phyloP scores from a whole-genome alignment of 2,329 filamentous ascomycete genomes.

The Madurella mycetomatis region DNA sequence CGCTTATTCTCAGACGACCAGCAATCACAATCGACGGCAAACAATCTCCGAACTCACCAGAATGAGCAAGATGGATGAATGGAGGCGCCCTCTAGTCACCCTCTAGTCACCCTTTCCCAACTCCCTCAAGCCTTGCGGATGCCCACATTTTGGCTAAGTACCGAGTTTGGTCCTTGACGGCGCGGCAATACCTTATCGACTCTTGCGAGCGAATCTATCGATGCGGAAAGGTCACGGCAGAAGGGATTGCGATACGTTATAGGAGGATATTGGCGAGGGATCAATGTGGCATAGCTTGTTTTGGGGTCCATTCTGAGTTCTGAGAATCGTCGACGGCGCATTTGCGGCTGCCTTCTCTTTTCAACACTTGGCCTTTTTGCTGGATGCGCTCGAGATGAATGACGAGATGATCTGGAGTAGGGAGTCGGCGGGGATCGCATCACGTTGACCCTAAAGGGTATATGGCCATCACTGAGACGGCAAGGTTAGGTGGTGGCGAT shows the following conservation, averaged over 20 bases:
- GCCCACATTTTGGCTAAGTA: not conserved
- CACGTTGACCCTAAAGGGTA: too few species aligned
- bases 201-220: not conserved
- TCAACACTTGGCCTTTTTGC: not conserved
- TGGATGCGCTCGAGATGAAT: not conserved
- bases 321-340: not conserved
- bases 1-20: not conserved
- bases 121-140: not conserved
- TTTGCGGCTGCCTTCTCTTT: not conserved
- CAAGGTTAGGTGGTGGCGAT: not conserved
- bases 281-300: not conserved
- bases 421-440: too few species aligned
- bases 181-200: not conserved
- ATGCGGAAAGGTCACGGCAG: not conserved
- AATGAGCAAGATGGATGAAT: too few species aligned
- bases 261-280: not conserved
- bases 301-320: not conserved
- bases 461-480: not conserved
- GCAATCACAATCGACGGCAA: not conserved
- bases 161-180: not conserved
- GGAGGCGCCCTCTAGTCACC: too few species aligned
- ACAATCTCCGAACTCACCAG: too few species aligned
- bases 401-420: not conserved
- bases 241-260: not conserved
- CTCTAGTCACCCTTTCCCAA: not conserved